These are phyloP conservation scores for Dissophora ornata DNA, from an alignment of 192 early-diverging fungal species.

Conservation along the genomic window DNA sequence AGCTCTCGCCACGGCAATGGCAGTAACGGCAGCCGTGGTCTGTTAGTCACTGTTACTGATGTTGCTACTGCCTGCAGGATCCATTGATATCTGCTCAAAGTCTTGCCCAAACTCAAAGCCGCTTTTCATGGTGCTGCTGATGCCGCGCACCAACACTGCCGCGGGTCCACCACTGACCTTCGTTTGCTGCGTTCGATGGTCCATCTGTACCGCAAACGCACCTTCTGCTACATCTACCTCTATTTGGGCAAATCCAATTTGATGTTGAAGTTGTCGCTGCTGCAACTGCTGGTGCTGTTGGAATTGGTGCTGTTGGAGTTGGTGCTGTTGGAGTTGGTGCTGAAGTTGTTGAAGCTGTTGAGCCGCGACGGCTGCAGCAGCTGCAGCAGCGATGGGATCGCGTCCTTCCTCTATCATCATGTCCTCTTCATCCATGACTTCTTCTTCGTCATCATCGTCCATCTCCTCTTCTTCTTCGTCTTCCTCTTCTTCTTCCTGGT, in stretches of 20 bases:
- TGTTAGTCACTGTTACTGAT: neutral
- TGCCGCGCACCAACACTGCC: neutral
- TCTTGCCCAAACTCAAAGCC: conserved; percentile 14
- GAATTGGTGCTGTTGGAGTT: conserved; percentile 11
- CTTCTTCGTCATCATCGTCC: conserved; percentile 23
- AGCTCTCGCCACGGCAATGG: conserved; percentile 6
- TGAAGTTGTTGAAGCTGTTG: conserved; percentile 7
- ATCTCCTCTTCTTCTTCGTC: conserved; percentile 43
- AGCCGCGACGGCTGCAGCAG: conserved; percentile 4
- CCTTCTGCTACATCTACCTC: neutral
- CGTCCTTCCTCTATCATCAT: conserved; percentile 27
- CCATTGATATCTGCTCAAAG: conserved; percentile 44
- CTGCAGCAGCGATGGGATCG: neutral
- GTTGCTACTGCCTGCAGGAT: neutral
- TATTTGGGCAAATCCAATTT: neutral
- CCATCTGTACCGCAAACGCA: neutral
- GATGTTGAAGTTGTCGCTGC: conserved; percentile 11
- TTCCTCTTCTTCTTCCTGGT: conserved; percentile 38
- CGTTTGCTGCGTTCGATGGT: neutral
- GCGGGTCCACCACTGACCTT: neutral
- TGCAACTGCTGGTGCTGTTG: conserved; percentile 15
- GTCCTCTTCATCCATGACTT: conserved; percentile 45
- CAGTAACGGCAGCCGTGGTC: neutral
- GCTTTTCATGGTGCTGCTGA: neutral
- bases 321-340: conserved; percentile 1